Evolutionary conservation across 306 rosid species (phyloP).

Genomic region (Gillenia trifoliata): DNA sequence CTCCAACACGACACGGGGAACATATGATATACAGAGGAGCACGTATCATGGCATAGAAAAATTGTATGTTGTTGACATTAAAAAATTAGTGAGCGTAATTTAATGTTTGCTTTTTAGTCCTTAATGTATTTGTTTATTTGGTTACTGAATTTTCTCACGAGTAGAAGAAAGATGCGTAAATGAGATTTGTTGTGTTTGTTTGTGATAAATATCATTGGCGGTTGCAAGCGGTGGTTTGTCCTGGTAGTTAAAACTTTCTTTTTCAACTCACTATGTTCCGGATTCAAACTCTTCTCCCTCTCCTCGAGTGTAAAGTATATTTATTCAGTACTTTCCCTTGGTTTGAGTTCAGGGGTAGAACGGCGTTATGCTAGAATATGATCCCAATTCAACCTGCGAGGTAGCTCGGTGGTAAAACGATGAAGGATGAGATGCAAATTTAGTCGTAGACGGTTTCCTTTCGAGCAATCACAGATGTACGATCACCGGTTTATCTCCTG

Average conservation of each 20-base stretch:
- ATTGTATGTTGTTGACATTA: background rate
- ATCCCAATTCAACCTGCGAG: too few relatives aligned
- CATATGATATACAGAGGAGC: background rate
- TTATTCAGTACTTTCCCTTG: too few relatives aligned
- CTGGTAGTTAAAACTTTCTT: too few relatives aligned
- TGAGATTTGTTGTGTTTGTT: background rate
- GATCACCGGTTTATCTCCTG: background rate
- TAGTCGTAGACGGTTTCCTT: too few relatives aligned
- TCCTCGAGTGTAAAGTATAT: too few relatives aligned
- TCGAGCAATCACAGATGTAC: too few relatives aligned
- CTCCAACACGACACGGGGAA: slow-evolving; percentile 9
- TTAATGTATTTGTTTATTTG: slow-evolving; percentile 12
- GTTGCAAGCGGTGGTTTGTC: background rate
- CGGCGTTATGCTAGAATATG: too few relatives aligned
- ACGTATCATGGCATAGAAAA: slow-evolving; percentile 3
- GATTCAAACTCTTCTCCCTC: too few relatives aligned
- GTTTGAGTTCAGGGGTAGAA: too few relatives aligned
- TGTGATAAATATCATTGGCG: background rate
- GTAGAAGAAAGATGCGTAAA: background rate
- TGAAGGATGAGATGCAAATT: too few relatives aligned
- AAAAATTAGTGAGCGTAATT: slow-evolving; percentile 1
- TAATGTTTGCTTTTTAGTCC: background rate
- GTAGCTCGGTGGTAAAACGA: too few relatives aligned
- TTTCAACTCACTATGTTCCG: too few relatives aligned
- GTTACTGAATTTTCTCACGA: slow-evolving; percentile 5